phyloP scores from a whole-genome alignment of 2,329 filamentous ascomycete species.

The Coniochaeta pulveracea region DNA sequence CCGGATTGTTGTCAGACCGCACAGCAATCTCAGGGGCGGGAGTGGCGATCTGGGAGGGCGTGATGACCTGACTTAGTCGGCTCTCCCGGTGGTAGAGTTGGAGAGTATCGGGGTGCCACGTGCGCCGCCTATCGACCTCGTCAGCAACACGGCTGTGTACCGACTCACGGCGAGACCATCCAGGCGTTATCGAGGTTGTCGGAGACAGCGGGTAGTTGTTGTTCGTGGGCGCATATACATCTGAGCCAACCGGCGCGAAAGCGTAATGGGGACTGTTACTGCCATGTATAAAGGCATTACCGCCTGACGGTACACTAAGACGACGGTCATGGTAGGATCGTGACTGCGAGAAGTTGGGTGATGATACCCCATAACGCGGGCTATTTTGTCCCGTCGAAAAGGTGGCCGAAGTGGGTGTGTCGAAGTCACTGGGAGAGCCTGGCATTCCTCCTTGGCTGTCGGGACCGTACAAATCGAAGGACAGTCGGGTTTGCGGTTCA shows the following conservation, averaged over 20 bases:
- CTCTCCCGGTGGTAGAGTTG: constrained; percentile 48
- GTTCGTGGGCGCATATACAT: constrained; percentile 42
- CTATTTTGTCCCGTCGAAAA: constrained; percentile 70
- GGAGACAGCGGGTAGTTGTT: constrained; percentile 55
- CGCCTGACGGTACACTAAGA: constrained; percentile 69
- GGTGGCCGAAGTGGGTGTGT: constrained; percentile 73
- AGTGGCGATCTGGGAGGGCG: constrained; percentile 46
- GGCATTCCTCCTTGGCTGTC: constrained; percentile 56
- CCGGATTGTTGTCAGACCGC: constrained; percentile 29
- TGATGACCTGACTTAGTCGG: constrained; percentile 64
- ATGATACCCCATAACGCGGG: constrained; percentile 57
- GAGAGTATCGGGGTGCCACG: constrained; percentile 78
- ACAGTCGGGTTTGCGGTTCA: constrained; percentile 55
- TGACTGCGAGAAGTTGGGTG: constrained; percentile 59
- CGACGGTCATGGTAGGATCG: constrained; percentile 62
- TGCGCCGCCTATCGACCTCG: constrained; percentile 70
- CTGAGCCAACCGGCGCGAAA: constrained; percentile 27
- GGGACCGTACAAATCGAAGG: constrained; percentile 57
- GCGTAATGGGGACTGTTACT: constrained; percentile 39
- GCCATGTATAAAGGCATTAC: constrained; percentile 58
- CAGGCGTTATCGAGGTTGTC: constrained; percentile 44
- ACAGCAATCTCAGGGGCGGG: constrained; percentile 36
- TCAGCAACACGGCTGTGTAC: constrained; percentile 50
- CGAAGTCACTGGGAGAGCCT: constrained; percentile 62
- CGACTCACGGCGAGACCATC: constrained; percentile 56